A percentile compares a stretch with the other conserved stretches of the same genome.
Conservation (phyloP, 2,329 filamentous ascomycete genomes). For the Cytospora schulzeri region DNA sequence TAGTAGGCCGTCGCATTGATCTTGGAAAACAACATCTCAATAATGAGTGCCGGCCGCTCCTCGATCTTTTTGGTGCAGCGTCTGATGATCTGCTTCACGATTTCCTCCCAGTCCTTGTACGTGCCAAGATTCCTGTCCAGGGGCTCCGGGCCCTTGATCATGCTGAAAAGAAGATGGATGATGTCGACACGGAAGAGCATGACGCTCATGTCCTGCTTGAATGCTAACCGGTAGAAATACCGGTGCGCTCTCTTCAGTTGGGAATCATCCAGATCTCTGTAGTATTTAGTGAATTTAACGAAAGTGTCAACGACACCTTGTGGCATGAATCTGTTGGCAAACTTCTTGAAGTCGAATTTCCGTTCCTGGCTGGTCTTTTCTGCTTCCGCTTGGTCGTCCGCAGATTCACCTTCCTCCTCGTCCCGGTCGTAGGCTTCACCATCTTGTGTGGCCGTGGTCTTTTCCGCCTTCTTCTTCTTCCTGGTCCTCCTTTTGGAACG, state of each 20-base stretch:
- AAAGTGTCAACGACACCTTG: conserved; percentile 91
- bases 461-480: conserved; percentile 68
- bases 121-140: conserved; percentile 67
- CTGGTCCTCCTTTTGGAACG: conserved; percentile 75
- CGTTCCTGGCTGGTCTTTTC: conserved; percentile 76
- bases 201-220: conserved; percentile 90
- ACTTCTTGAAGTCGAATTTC: conserved; percentile 90
- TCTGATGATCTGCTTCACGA: conserved; percentile 81
- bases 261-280: conserved; percentile 73
- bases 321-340: conserved; percentile 76
- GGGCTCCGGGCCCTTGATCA: conserved; percentile 86
- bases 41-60: conserved; percentile 79
- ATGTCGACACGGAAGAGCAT: conserved; percentile 91
- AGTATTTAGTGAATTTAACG: conserved; percentile 75
- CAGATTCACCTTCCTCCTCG: conserved; percentile 69
- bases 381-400: conserved; percentile 70
- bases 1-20: conserved; percentile 80
- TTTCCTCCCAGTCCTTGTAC: conserved; percentile 88
- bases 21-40: conserved; percentile 95
- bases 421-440: conserved; percentile 50
- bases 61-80: conserved; percentile 83
- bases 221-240: conserved; percentile 90
- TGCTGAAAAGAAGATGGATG: conserved; percentile 80
- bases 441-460: conserved; percentile 37
- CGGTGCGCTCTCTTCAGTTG: conserved; percentile 92